Evolutionary conservation across 1,284 basidiomycete genomes (phyloP).

Genomic region (Malassezia equina): DNA sequence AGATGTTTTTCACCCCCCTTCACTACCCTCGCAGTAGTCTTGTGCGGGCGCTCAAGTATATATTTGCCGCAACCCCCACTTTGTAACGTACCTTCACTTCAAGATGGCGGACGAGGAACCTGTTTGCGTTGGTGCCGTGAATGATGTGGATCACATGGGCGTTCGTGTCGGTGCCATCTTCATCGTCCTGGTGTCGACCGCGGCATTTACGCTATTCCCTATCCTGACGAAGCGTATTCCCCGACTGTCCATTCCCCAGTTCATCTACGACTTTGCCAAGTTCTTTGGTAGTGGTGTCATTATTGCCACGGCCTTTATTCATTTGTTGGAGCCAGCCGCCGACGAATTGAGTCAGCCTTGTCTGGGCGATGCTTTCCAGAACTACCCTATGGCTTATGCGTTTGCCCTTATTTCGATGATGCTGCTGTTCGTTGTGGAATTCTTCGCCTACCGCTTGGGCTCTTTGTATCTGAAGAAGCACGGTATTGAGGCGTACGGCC

Average conservation of each 20-base stretch:
- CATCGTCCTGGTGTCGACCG: conserved; percentile 59
- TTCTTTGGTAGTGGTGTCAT: conserved; percentile 69
- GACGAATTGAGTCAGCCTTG: conserved; percentile 36
- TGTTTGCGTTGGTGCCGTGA: conserved; percentile 1
- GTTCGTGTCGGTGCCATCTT: conserved; percentile 67
- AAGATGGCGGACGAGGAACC: conserved; percentile 4
- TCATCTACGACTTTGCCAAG: conserved; percentile 60
- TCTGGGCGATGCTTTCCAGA: conserved; percentile 27
- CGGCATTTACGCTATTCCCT: conserved; percentile 68
- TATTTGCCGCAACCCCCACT: not conserved
- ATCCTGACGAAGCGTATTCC: conserved; percentile 59
- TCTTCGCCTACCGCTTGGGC: conserved; percentile 41
- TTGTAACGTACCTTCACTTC: not conserved
- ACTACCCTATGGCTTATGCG: conserved; percentile 37
- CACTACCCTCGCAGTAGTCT: conserved; percentile 1
- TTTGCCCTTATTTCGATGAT: conserved; percentile 44
- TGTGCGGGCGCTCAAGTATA: not conserved
- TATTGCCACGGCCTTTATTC: conserved; percentile 64
- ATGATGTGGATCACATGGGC: conserved; percentile 19
- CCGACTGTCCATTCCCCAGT: conserved; percentile 37
- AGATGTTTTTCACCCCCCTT: not conserved
- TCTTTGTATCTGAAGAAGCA: conserved; percentile 20
- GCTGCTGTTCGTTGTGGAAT: conserved; percentile 36
- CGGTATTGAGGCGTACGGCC: conserved; percentile 3
- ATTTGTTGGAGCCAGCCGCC: conserved; percentile 39